Conservation (phyloP, 208 protist genomes). For the Acanthamoeba sp. region DNA sequence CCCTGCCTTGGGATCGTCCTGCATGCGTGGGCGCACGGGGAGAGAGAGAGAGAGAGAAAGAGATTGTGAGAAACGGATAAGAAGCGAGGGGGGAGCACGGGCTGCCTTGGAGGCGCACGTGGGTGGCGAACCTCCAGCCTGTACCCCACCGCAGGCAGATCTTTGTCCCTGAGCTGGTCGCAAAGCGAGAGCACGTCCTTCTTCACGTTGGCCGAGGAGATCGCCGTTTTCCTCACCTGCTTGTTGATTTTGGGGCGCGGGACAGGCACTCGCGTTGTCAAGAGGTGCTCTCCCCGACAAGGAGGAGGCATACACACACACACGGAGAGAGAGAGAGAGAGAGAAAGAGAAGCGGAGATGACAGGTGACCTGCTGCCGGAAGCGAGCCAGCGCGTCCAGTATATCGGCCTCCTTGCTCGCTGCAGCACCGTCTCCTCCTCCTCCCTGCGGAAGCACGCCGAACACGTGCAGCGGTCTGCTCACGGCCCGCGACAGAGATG, state of each 20-base stretch:
- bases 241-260: too few species aligned
- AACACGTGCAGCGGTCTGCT: constrained; percentile 42
- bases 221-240: constrained; percentile 30
- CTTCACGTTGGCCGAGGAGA: background rate
- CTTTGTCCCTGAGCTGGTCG: constrained; percentile 21
- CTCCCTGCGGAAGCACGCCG: background rate
- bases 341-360: too few species aligned
- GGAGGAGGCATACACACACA: too few species aligned
- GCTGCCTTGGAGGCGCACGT: background rate
- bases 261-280: background rate
- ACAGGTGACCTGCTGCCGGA: constrained; percentile 12
- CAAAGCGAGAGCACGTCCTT: constrained; percentile 59
- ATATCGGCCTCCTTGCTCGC: background rate
- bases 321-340: background rate
- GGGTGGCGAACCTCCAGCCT: constrained; percentile 21
- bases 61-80: too few species aligned
- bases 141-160: constrained; percentile 28
- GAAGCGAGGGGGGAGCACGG: background rate
- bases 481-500: background rate
- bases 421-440: background rate
- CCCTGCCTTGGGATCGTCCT: constrained; percentile 32
- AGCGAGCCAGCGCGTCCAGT: background rate
- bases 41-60: too few species aligned
- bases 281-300: too few species aligned
- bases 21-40: background rate